phyloP scores from a whole-genome alignment of 192 early-diverging fungal genomes.

The Mortierella hygrophila region DNA sequence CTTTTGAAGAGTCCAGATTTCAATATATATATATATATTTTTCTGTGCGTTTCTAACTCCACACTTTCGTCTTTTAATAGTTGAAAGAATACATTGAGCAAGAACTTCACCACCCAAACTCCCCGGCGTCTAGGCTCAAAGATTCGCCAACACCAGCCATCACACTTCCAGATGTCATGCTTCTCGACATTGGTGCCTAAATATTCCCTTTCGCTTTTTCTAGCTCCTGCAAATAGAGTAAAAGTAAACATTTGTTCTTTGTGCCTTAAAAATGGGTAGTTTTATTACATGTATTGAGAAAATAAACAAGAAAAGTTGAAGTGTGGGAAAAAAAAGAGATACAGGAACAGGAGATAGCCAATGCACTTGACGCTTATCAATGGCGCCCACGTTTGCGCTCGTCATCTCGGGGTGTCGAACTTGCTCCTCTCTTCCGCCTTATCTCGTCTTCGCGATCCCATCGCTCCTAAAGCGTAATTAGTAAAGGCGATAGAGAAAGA shows the following conservation, averaged over 20 bases:
- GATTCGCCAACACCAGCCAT: background rate
- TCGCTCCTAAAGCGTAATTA: slow-evolving; percentile 33
- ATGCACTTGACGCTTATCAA: background rate
- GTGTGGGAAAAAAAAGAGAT: background rate
- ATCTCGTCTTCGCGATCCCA: slow-evolving; percentile 54
- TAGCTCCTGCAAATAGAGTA: background rate
- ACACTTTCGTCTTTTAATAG: background rate
- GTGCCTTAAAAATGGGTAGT: background rate
- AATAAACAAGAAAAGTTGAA: background rate
- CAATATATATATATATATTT: background rate
- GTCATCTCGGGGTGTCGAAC: slow-evolving; percentile 38
- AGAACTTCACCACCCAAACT: background rate
- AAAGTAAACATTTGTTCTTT: no score
- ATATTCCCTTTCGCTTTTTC: no score
- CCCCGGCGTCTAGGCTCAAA: background rate
- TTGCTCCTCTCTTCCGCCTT: slow-evolving; percentile 43
- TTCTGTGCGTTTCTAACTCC: background rate
- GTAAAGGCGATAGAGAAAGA: background rate
- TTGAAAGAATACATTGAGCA: slow-evolving; percentile 11
- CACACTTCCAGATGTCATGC: slow-evolving; percentile 8
- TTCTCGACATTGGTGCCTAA: slow-evolving; percentile 30
- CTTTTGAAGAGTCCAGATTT: no score
- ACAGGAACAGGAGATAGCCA: background rate
- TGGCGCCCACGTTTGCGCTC: slow-evolving; percentile 51
- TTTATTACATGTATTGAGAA: background rate